Conservation (phyloP, 1,139 yeast species). For the Suhomyces bribrorum region DNA sequence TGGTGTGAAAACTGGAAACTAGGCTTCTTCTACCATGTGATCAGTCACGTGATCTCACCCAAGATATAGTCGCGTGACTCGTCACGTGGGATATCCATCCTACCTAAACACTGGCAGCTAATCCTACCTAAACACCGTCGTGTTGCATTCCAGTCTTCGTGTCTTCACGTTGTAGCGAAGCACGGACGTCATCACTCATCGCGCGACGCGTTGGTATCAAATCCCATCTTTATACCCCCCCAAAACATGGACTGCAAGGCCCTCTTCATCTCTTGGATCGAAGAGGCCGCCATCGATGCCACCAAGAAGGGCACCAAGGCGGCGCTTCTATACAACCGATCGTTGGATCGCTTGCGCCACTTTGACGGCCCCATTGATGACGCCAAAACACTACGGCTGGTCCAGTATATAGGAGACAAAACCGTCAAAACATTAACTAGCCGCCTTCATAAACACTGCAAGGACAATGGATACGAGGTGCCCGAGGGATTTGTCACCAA, state of each 20-base stretch:
- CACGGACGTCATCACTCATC: too few relatives aligned
- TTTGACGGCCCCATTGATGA: conserved; percentile 46
- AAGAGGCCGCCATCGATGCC: conserved; percentile 47
- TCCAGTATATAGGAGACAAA: conserved; percentile 65
- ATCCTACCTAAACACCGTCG: too few relatives aligned
- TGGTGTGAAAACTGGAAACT: too few relatives aligned
- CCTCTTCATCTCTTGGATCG: conserved; percentile 54
- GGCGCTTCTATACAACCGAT: conserved; percentile 49
- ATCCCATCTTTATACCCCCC: too few relatives aligned
- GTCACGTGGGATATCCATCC: too few relatives aligned
- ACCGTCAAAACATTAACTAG: conserved; percentile 50
- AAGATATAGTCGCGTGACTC: too few relatives aligned
- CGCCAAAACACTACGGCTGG: conserved; percentile 51
- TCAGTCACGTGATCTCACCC: too few relatives aligned
- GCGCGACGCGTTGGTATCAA: too few relatives aligned
- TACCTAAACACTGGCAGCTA: too few relatives aligned
- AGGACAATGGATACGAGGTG: conserved; percentile 35
- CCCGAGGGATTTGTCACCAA: conserved; percentile 40
- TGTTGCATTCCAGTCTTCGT: too few relatives aligned
- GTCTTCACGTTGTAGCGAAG: too few relatives aligned
- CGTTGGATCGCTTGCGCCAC: conserved; percentile 46
- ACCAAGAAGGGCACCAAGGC: conserved; percentile 42
- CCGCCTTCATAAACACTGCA: conserved; percentile 48
- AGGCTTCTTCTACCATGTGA: too few relatives aligned
- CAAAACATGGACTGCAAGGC: conserved; percentile 38